Evolutionary conservation across 75 land plant species (phyloP).

Genomic region (Ceratopteris richardii): DNA sequence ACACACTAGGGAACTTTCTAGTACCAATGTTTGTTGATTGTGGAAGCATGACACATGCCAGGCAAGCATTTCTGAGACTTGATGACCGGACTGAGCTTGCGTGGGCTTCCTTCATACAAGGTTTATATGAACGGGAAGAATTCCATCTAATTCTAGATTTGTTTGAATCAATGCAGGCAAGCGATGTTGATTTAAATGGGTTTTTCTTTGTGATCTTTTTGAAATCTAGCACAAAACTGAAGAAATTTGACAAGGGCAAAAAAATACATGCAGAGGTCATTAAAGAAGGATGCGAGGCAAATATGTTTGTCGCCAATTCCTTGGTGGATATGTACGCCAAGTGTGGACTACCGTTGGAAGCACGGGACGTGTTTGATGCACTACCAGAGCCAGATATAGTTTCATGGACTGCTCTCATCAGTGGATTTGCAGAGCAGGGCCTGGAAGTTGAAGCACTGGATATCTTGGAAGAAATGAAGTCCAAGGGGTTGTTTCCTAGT

Average conservation of each 20-base stretch:
- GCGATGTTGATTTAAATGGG: background rate
- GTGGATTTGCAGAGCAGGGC: slow-evolving; percentile 30
- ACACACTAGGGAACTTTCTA: background rate
- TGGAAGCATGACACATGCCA: background rate
- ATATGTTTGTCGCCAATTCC: background rate
- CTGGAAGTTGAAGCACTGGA: slow-evolving; percentile 18
- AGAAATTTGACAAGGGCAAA: background rate
- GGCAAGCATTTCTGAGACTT: background rate
- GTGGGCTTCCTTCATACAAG: slow-evolving; percentile 6
- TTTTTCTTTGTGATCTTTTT: background rate
- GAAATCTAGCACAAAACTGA: background rate
- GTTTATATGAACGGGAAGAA: background rate
- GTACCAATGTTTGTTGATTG: slow-evolving; percentile 8
- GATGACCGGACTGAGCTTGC: slow-evolving; percentile 2
- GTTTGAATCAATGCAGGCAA: background rate
- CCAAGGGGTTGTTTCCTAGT: slow-evolving; percentile 20
- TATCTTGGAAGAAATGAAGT: slow-evolving; percentile 18
- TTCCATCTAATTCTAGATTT: background rate
- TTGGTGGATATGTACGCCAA: slow-evolving; percentile 33
- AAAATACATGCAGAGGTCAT: background rate
- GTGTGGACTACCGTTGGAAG: slow-evolving; percentile 10
- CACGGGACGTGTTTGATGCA: slow-evolving; percentile 42
- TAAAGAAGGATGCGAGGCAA: background rate
- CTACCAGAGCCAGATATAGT: slow-evolving; percentile 43
- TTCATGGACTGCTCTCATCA: slow-evolving; percentile 53